Percentiles rank a stretch among this genome's conserved stretches.
These are phyloP conservation scores for Brassica napus DNA, from an alignment of 345 rosid species.

Conservation along the genomic window DNA sequence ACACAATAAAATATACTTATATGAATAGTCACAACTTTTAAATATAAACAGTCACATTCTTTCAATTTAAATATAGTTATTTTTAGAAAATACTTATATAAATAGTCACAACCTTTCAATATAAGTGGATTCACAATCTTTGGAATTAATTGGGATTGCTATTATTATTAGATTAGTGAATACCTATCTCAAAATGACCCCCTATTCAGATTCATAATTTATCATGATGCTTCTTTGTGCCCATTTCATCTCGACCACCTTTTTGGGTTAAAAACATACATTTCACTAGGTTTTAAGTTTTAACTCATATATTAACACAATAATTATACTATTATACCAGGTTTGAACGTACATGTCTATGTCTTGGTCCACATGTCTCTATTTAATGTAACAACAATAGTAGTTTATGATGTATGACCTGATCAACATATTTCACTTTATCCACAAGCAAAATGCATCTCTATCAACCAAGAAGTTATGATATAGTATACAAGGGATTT, in stretches of 20 bases:
- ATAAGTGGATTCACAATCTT: too few relatives aligned
- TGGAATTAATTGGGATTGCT: too few relatives aligned
- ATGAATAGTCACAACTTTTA: too few relatives aligned
- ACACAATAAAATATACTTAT: too few relatives aligned
- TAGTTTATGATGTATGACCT: not conserved
- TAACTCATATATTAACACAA: not conserved
- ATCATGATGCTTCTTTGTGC: slow-evolving; percentile 1
- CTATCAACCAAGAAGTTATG: not conserved
- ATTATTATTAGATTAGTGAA: not conserved
- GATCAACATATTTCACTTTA: not conserved
- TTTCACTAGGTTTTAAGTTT: not conserved
- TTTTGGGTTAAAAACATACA: not conserved
- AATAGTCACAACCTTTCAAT: too few relatives aligned
- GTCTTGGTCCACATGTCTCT: not conserved
- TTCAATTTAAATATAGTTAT: too few relatives aligned
- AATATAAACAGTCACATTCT: too few relatives aligned
- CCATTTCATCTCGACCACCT: not conserved
- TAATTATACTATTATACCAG: not conserved
- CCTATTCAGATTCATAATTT: not conserved
- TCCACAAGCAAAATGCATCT: not conserved
- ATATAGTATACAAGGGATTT: not conserved
- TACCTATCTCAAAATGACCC: not conserved
- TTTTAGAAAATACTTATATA: too few relatives aligned
- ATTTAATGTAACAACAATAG: not conserved
- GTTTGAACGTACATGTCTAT: not conserved